phyloP scores from a whole-genome alignment of 2,329 filamentous ascomycete species.

The Pseudogymnoascus verrucosus region DNA sequence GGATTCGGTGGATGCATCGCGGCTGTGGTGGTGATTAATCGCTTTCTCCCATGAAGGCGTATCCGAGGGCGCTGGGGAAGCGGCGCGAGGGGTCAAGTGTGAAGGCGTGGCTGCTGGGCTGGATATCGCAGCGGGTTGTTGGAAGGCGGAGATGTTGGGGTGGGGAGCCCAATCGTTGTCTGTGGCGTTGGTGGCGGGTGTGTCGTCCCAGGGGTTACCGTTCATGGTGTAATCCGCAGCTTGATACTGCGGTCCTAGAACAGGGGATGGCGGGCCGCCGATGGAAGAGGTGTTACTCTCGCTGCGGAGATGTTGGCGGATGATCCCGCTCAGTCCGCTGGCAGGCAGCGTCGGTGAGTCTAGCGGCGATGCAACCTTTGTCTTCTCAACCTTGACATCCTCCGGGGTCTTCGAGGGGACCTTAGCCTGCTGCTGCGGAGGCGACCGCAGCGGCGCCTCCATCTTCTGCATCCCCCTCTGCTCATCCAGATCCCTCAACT shows the following conservation, averaged over 20 bases:
- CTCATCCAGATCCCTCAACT: not conserved
- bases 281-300: slow-evolving; percentile 77
- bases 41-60: slow-evolving; percentile 24
- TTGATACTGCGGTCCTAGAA: slow-evolving; percentile 33
- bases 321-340: slow-evolving; percentile 67
- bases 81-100: not conserved
- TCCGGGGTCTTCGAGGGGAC: not conserved
- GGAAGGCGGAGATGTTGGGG: slow-evolving; percentile 12
- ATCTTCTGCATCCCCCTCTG: not conserved
- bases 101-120: not conserved
- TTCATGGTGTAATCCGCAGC: slow-evolving; percentile 29
- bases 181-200: slow-evolving; percentile 19
- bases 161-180: slow-evolving; percentile 13
- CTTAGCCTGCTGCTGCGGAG: not conserved
- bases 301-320: slow-evolving; percentile 74
- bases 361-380: slow-evolving; percentile 10
- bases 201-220: slow-evolving; percentile 39
- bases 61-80: not conserved
- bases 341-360: slow-evolving; percentile 80
- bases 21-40: slow-evolving; percentile 31
- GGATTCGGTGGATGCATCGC: slow-evolving; percentile 41
- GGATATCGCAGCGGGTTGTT: slow-evolving; percentile 13
- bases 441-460: not conserved
- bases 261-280: slow-evolving; percentile 46
- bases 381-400: not conserved